These are phyloP conservation scores for Iberis pinnata DNA, from an alignment of 345 rosid species.

Conservation along the genomic window DNA sequence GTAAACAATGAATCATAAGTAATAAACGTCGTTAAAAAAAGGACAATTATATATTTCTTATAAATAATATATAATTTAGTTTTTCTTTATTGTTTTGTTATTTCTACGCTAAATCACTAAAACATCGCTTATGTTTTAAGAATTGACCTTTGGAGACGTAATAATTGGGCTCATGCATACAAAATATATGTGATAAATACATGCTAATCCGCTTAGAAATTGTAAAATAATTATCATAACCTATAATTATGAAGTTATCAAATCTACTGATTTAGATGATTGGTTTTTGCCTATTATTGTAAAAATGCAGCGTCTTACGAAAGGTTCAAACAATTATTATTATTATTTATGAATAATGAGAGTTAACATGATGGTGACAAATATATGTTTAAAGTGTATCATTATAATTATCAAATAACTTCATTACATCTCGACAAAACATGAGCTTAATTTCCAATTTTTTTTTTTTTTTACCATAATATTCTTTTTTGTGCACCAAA, in stretches of 20 bases:
- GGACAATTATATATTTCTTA: no score
- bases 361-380: constrained; percentile 9
- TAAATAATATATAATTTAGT: no score
- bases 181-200: background rate
- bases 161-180: constrained; percentile 11
- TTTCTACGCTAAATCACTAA: background rate
- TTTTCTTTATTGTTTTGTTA: background rate
- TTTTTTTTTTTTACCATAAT: no score
- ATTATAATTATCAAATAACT: no score
- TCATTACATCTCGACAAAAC: no score
- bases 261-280: constrained; percentile 20
- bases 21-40: no score
- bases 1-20: no score
- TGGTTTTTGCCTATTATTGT: constrained; percentile 14
- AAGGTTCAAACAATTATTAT: constrained; percentile 5
- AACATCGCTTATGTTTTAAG: constrained; percentile 9
- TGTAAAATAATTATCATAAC: constrained; percentile 1
- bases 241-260: constrained; percentile 7
- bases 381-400: background rate
- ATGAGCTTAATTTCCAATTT: no score
- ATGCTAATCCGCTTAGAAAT: background rate
- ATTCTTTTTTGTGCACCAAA: no score
- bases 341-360: background rate
- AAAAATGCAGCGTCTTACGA: constrained; percentile 14
- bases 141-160: constrained; percentile 18